A percentile compares a stretch with the other conserved stretches of the same genome.
Conservation (phyloP, 352 stramenopile species). For the Globisporangium uncinulatum region DNA sequence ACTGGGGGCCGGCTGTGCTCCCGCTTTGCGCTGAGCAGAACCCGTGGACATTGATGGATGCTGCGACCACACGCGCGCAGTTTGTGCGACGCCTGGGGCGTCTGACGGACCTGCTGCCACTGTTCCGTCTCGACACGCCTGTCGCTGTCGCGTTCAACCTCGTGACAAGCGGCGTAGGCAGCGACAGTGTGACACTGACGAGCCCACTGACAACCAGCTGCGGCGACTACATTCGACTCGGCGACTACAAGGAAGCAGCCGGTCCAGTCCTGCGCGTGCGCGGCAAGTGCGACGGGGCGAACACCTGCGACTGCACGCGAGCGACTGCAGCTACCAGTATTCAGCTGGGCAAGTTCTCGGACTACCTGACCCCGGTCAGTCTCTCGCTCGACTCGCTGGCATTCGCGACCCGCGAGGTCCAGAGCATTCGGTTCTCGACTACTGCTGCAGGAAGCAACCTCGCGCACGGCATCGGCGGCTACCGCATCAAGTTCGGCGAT, state of each 20-base stretch:
- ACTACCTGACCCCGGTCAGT: slow-evolving; percentile 35
- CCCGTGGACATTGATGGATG: slow-evolving; percentile 42
- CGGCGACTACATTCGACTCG: slow-evolving; percentile 63
- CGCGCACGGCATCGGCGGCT: slow-evolving; percentile 64
- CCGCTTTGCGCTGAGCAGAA: slow-evolving; percentile 47
- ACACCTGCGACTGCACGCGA: slow-evolving; percentile 34
- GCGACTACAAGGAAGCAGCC: slow-evolving; percentile 20
- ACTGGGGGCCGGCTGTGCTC: slow-evolving; percentile 63
- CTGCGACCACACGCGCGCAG: slow-evolving; percentile 11
- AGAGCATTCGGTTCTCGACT: slow-evolving; percentile 50
- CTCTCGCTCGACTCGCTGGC: slow-evolving; percentile 33
- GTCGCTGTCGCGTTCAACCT: slow-evolving; percentile 40
- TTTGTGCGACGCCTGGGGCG: slow-evolving; percentile 26
- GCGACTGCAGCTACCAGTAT: slow-evolving; percentile 20
- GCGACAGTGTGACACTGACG: slow-evolving; percentile 29
- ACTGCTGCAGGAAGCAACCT: slow-evolving; percentile 20
- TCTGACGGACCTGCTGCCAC: slow-evolving; percentile 36
- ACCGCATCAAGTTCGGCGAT: slow-evolving; percentile 86
- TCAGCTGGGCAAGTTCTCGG: slow-evolving; percentile 38
- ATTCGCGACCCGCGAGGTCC: slow-evolving; percentile 55
- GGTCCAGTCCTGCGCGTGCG: slow-evolving; percentile 53
- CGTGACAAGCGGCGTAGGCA: slow-evolving; percentile 15
- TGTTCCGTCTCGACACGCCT: slow-evolving; percentile 54
- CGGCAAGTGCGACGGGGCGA: slow-evolving; percentile 43
- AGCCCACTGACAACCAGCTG: slow-evolving; percentile 39